A percentile compares a stretch with the other conserved stretches of the same genome.
Evolutionary conservation across 805 yeast genomes (phyloP).

Genomic region (Saturnispora quitensis): DNA sequence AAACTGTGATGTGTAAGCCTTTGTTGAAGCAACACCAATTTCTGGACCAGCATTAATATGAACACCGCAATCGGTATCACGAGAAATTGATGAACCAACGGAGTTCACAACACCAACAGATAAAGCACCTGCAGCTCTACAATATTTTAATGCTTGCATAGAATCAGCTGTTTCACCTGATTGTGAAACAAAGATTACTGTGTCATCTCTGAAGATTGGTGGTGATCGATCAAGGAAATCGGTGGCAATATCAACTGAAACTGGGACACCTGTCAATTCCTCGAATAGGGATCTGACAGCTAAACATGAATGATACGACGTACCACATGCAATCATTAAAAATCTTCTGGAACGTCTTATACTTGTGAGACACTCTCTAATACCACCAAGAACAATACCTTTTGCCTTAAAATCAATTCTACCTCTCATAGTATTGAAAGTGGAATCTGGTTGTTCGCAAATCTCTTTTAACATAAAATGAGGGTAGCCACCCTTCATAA

Average conservation of each 20-base stretch:
- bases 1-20: slow-evolving; percentile 97
- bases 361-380: slow-evolving; percentile 73
- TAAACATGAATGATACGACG: slow-evolving; percentile 95
- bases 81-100: slow-evolving; percentile 94
- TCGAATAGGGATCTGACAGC: slow-evolving; percentile 96
- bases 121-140: slow-evolving; percentile 93
- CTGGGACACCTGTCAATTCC: slow-evolving; percentile 93
- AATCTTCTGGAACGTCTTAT: slow-evolving; percentile 91
- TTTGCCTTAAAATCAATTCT: slow-evolving; percentile 85
- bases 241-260: slow-evolving; percentile 84
- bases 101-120: slow-evolving; percentile 96
- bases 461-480: slow-evolving; percentile 99
- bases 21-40: slow-evolving; percentile 98
- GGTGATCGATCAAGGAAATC: slow-evolving; percentile 91
- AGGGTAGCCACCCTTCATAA: slow-evolving; percentile 93
- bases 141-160: slow-evolving; percentile 88
- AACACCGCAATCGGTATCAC: slow-evolving; percentile 98
- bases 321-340: slow-evolving; percentile 99
- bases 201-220: slow-evolving; percentile 98
- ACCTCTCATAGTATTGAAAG: slow-evolving; percentile 98
- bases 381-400: slow-evolving; percentile 79
- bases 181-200: slow-evolving; percentile 95
- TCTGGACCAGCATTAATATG: slow-evolving; percentile 99
- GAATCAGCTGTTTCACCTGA: slow-evolving; percentile 99
- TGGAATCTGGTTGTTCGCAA: slow-evolving; percentile 96